Evolutionary conservation across 805 yeast species (phyloP).

Genomic region (Hermanozyma aechmeae): DNA sequence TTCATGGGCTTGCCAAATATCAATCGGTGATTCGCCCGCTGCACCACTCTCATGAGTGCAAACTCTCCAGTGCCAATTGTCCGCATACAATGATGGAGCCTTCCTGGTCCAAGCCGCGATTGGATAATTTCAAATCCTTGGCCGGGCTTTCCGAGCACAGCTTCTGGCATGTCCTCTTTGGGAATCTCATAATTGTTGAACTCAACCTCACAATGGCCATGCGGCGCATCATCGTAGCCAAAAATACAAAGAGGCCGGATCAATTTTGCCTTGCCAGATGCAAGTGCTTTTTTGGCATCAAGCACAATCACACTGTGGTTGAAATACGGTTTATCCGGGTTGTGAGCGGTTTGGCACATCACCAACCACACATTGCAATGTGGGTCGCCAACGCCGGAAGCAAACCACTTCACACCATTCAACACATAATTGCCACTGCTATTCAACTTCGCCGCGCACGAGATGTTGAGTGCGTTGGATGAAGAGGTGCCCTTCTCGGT

Average conservation of each 20-base stretch:
- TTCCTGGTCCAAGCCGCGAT: constrained; percentile 60
- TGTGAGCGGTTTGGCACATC: constrained; percentile 39
- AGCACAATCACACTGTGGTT: constrained; percentile 52
- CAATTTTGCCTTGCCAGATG: constrained; percentile 38
- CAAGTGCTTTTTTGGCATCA: constrained; percentile 41
- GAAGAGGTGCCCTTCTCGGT: constrained; percentile 54
- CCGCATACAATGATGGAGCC: constrained; percentile 65
- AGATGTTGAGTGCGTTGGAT: constrained; percentile 53
- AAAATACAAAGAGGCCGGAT: constrained; percentile 44
- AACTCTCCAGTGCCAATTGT: constrained; percentile 52
- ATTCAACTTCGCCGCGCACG: constrained; percentile 31
- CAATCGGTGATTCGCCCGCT: constrained; percentile 42
- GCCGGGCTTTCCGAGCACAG: constrained; percentile 35
- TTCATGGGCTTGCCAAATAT: constrained; percentile 45
- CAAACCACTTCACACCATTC: constrained; percentile 62
- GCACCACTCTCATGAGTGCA: constrained; percentile 37
- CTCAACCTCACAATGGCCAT: constrained; percentile 56
- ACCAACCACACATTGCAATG: constrained; percentile 45
- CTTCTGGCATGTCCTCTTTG: constrained; percentile 31
- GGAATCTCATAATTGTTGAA: constrained; percentile 43
- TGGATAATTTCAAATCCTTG: constrained; percentile 57
- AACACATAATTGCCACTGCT: constrained; percentile 38
- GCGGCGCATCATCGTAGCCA: constrained; percentile 64
- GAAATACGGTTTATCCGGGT: constrained; percentile 23
- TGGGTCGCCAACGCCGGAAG: constrained; percentile 65